Percentiles rank a stretch among this genome's conserved stretches.
Conservation (phyloP, 2,329 filamentous ascomycete species). For the Venturiaceae sp. region DNA sequence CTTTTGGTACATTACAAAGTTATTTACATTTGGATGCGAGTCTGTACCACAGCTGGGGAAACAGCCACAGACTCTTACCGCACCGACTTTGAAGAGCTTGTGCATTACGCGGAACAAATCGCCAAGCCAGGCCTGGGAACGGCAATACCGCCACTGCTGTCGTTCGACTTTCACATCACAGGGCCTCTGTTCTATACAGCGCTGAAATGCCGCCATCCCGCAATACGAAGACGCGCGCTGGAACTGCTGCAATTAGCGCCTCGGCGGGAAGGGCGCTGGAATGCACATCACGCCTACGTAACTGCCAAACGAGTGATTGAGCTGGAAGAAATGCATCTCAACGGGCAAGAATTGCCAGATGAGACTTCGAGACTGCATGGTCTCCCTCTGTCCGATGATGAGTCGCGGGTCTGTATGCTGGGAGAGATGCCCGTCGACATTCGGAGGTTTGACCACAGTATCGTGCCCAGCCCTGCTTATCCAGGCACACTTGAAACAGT, state of each 20-base stretch:
- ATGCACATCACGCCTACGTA: neutral
- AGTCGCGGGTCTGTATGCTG: neutral
- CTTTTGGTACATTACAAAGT: neutral
- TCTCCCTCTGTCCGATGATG: neutral
- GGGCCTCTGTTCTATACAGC: constrained; percentile 3
- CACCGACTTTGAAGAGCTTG: neutral
- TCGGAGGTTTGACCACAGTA: neutral
- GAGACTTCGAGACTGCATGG: neutral
- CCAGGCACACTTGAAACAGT: neutral
- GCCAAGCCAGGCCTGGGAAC: neutral
- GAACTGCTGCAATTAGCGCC: neutral
- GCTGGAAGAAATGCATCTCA: constrained; percentile 1
- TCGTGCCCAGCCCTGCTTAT: neutral
- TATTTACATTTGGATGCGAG: constrained; percentile 3
- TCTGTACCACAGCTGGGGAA: neutral
- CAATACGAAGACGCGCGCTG: neutral
- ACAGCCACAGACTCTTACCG: neutral
- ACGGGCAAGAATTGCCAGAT: neutral
- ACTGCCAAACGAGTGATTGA: neutral
- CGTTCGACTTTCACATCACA: neutral
- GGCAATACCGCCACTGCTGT: neutral
- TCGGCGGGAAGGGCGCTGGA: constrained; percentile 3
- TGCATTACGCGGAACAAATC: neutral
- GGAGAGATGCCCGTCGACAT: neutral
- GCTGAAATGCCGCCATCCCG: constrained; percentile 6